Conservation (phyloP, 2,329 filamentous ascomycete species). For the Colletotrichum musae region DNA sequence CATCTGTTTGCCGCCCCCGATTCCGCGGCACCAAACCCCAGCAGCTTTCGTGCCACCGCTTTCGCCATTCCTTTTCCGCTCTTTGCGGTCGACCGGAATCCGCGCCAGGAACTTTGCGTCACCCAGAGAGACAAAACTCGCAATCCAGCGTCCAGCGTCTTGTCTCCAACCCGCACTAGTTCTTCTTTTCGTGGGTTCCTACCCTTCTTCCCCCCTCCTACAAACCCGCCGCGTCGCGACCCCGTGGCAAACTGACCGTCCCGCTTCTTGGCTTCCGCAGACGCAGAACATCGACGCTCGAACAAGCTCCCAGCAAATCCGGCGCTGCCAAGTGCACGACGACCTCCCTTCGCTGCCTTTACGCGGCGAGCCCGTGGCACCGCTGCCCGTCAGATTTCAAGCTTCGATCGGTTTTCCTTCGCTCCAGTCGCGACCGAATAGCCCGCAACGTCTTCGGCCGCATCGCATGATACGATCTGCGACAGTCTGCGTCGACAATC, state of each 20-base stretch:
- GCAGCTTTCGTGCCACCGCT: constrained; percentile 26
- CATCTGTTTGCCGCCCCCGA: constrained; percentile 21
- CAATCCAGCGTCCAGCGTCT: not conserved
- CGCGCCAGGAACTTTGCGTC: not conserved
- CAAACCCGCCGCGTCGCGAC: not conserved
- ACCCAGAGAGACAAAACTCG: not conserved
- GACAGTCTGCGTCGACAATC: constrained; percentile 26
- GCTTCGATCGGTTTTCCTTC: not conserved
- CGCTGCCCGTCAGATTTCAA: not conserved
- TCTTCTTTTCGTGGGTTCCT: constrained; percentile 4
- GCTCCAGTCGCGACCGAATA: not conserved
- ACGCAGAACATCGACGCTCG: constrained; percentile 1
- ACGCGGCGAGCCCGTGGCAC: not conserved
- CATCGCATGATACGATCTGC: constrained; percentile 31
- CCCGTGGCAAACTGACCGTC: constrained; percentile 12
- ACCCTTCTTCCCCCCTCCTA: not conserved
- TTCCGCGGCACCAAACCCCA: constrained; percentile 16
- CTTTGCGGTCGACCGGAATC: constrained; percentile 13
- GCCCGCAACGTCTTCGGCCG: not conserved
- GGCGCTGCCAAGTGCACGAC: not conserved
- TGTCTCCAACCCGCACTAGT: not conserved
- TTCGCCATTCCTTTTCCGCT: constrained; percentile 9
- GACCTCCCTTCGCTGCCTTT: constrained; percentile 5
- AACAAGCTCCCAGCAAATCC: constrained; percentile 10
- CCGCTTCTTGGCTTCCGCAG: constrained; percentile 4